Percentiles rank a stretch among this genome's conserved stretches.
phyloP scores from a whole-genome alignment of 2,329 filamentous ascomycete genomes.

The Salinomyces thailandicus region DNA sequence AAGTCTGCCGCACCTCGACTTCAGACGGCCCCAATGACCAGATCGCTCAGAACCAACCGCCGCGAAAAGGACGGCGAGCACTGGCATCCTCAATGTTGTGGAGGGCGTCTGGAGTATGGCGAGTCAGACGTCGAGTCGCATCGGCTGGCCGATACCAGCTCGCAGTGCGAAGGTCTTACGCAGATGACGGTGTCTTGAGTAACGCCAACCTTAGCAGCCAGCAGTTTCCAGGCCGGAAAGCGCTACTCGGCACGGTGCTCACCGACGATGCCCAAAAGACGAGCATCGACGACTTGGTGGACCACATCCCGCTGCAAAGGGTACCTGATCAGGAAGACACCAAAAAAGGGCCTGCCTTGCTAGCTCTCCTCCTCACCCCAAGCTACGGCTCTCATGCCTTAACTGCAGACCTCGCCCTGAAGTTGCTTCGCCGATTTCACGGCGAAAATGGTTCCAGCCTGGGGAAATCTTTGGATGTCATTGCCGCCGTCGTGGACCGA shows the following conservation, averaged over 20 bases:
- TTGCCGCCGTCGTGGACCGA: constrained; percentile 23
- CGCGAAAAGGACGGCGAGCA: no score
- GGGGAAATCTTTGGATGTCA: constrained; percentile 12
- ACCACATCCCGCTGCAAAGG: constrained; percentile 1
- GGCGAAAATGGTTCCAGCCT: constrained; percentile 4
- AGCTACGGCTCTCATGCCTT: constrained; percentile 13
- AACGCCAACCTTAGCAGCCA: neutral
- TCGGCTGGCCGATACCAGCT: neutral
- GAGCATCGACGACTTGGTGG: constrained; percentile 6
- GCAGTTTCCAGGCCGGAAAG: neutral
- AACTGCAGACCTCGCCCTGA: constrained; percentile 10
- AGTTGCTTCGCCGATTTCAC: constrained; percentile 10
- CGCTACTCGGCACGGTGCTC: constrained; percentile 5
- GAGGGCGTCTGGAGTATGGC: neutral
- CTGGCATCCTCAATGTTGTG: neutral
- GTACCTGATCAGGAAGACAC: neutral
- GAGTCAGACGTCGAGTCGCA: neutral
- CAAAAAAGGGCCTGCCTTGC: neutral
- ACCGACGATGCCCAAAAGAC: constrained; percentile 5
- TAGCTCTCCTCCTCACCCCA: constrained; percentile 1
- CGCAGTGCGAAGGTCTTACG: neutral
- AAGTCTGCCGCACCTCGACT: no score
- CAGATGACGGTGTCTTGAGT: neutral
- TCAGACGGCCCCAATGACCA: no score
- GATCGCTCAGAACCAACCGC: no score